These are phyloP conservation scores for Vicia sativa DNA, from an alignment of 306 rosid species.

Conservation along the genomic window DNA sequence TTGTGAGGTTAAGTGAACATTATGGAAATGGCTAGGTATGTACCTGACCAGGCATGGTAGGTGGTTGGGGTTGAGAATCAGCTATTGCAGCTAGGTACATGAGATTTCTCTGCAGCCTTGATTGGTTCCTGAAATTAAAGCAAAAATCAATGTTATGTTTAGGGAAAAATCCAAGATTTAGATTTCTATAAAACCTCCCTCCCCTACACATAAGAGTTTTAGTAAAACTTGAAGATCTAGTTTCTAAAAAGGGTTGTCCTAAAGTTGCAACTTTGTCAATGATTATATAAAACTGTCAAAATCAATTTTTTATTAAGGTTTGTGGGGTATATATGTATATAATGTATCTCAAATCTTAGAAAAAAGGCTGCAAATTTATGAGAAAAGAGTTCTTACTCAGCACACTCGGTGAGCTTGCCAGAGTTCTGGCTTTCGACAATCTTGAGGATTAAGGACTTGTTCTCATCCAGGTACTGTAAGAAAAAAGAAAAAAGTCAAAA, in stretches of 20 bases:
- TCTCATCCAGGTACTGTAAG: conserved; percentile 93
- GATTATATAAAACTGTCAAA: not conserved
- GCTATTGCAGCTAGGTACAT: conserved; percentile 99
- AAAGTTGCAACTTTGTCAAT: not conserved
- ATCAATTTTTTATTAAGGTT: not conserved
- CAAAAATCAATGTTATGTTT: not conserved
- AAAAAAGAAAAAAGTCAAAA: not conserved
- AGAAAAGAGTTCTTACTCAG: conserved; percentile 60
- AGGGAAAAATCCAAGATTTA: not conserved
- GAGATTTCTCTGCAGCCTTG: conserved; percentile 92
- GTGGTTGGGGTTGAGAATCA: conserved; percentile 82
- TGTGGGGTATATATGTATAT: conserved; percentile 11
- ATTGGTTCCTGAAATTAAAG: conserved; percentile 58
- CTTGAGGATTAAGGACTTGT: conserved; percentile 95
- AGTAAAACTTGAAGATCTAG: no score
- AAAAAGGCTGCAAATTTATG: conserved; percentile 24
- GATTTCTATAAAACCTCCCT: not conserved
- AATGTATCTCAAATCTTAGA: not conserved
- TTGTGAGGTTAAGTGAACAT: not conserved
- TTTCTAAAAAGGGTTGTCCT: not conserved
- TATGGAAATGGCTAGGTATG: conserved; percentile 12
- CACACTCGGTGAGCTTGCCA: conserved; percentile 92
- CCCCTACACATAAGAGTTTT: not conserved
- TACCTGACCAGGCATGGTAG: conserved; percentile 89
- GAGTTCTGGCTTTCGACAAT: conserved; percentile 97